phyloP scores from a whole-genome alignment of 345 rosid genomes.

The Lepidium didymum region DNA sequence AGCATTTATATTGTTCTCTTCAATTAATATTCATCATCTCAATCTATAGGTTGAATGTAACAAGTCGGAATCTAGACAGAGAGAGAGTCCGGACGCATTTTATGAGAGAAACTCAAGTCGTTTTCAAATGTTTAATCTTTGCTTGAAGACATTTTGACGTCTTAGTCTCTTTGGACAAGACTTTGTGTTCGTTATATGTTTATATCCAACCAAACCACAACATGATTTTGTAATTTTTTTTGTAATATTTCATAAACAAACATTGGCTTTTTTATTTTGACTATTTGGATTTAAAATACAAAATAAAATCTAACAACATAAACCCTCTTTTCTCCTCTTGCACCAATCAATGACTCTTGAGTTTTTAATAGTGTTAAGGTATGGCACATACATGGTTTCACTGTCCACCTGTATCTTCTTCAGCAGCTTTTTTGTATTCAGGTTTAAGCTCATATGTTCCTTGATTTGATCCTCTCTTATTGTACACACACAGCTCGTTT shows the following conservation, averaged over 20 bases:
- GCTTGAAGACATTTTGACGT: conserved; percentile 20
- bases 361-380: not conserved
- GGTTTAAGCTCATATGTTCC: conserved; percentile 93
- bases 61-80: conserved; percentile 17
- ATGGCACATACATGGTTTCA: conserved; percentile 19
- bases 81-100: not conserved
- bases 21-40: conserved; percentile 1
- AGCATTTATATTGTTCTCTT: conserved; percentile 11
- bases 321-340: not conserved
- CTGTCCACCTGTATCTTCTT: conserved; percentile 63
- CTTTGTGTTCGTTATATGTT: conserved; percentile 21
- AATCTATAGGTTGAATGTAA: conserved; percentile 12
- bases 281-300: not conserved
- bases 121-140: conserved; percentile 19
- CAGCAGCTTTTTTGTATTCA: conserved; percentile 77
- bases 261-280: not conserved
- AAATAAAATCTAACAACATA: not conserved
- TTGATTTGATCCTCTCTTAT: conserved; percentile 91
- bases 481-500: conserved; percentile 89
- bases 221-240: not conserved
- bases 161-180: conserved; percentile 24
- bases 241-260: not conserved
- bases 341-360: not conserved
- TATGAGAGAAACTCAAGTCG: not conserved
- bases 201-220: conserved; percentile 12